These are phyloP conservation scores for Citrus inodora DNA, from an alignment of 345 rosid species.

Conservation along the genomic window DNA sequence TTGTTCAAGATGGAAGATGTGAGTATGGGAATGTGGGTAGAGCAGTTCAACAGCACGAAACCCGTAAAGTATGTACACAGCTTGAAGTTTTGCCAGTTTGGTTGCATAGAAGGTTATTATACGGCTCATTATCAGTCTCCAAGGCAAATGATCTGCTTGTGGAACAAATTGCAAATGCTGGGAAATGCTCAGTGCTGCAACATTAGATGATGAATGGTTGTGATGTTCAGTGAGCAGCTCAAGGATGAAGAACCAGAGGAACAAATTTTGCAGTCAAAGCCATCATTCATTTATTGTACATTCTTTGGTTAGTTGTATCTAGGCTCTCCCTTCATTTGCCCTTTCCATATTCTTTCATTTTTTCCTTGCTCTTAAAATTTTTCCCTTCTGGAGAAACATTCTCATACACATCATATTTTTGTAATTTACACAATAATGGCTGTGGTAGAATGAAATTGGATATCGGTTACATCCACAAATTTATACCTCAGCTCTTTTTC, in stretches of 20 bases:
- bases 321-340: not conserved
- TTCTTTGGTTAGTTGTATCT: conserved; percentile 6
- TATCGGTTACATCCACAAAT: not conserved
- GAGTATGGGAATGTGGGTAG: conserved; percentile 99
- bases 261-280: conserved; percentile 27
- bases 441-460: not conserved
- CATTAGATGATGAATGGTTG: conserved; percentile 52
- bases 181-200: conserved; percentile 76
- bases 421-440: not conserved
- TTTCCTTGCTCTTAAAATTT: not conserved
- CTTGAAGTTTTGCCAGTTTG: conserved; percentile 82
- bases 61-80: conserved; percentile 79
- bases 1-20: conserved; percentile 99
- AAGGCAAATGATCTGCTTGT: conserved; percentile 88
- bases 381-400: not conserved
- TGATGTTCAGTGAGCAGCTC: not conserved
- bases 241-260: conserved; percentile 3
- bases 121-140: conserved; percentile 98
- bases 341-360: conserved; percentile 20
- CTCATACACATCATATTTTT: not conserved
- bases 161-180: conserved; percentile 61
- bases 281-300: conserved; percentile 11
- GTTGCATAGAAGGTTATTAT: conserved; percentile 80
- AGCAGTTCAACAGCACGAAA: conserved; percentile 74
- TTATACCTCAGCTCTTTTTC: not conserved